A percentile compares a stretch with the other conserved stretches of the same genome.
Conservation (phyloP, 2,329 filamentous ascomycete genomes). For the Pseudogymnoascus sp. region DNA sequence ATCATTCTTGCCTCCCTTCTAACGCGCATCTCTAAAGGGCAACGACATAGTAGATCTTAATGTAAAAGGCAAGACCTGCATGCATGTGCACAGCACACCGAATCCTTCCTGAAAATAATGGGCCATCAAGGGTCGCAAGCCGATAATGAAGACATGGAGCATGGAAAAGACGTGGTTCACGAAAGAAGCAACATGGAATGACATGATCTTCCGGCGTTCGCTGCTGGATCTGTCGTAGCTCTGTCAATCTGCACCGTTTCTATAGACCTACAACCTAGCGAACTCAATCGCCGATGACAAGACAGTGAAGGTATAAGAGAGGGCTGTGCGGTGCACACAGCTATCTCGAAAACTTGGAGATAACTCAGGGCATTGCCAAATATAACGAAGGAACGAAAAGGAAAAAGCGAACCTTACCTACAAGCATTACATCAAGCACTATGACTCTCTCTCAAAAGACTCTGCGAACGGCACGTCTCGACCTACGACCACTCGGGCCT, state of each 20-base stretch:
- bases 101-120: conserved; percentile 4
- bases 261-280: not conserved
- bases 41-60: not conserved
- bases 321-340: not conserved
- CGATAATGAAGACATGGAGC: not conserved
- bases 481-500: not conserved
- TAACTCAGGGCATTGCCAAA: not conserved
- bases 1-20: not conserved
- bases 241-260: not conserved
- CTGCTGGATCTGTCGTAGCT: not conserved
- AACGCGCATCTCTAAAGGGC: not conserved
- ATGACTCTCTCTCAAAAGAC: not conserved
- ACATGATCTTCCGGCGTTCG: not conserved
- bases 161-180: not conserved
- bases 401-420: not conserved
- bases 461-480: not conserved
- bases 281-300: not conserved
- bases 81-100: not conserved
- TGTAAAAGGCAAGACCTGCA: not conserved
- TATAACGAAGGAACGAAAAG: not conserved
- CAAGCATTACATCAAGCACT: not conserved
- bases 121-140: not conserved
- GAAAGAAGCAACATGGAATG: not conserved
- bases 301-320: not conserved
- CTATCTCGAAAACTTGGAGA: not conserved